Conservation (phyloP, 2,329 filamentous ascomycete species). For the Aspergillus sp. region DNA sequence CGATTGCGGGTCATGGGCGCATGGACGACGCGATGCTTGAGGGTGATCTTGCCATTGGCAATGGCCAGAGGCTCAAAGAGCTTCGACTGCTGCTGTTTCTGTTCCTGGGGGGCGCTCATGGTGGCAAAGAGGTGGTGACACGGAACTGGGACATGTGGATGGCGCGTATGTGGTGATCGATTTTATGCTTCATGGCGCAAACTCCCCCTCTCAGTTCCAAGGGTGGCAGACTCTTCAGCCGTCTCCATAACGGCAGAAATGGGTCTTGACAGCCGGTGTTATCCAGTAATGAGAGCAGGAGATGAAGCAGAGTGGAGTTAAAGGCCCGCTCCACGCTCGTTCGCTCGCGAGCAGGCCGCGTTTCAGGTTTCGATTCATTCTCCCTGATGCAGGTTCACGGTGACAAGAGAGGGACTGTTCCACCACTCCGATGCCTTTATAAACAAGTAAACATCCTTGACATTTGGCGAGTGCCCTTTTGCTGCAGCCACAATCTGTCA, state of each 20-base stretch:
- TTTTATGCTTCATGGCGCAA: background rate
- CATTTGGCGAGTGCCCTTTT: background rate
- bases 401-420: background rate
- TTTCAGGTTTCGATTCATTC: background rate
- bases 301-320: background rate
- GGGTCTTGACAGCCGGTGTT: background rate
- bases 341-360: background rate
- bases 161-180: background rate
- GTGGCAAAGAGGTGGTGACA: background rate
- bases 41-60: slow-evolving; percentile 52
- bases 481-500: background rate
- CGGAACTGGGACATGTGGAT: background rate
- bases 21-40: slow-evolving; percentile 58
- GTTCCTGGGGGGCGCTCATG: background rate
- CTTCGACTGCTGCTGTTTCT: slow-evolving; percentile 33
- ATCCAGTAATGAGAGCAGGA: background rate
- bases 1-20: slow-evolving; percentile 61
- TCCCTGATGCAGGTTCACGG: background rate
- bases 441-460: background rate
- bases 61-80: slow-evolving; percentile 52
- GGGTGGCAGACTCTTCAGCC: too few species aligned
- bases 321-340: slow-evolving; percentile 4
- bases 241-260: background rate
- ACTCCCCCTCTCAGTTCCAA: too few species aligned
- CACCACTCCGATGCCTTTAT: background rate